Evolutionary conservation across 108 stramenopile genomes (phyloP).

Genomic region (Aurantiochytrium sp.): DNA sequence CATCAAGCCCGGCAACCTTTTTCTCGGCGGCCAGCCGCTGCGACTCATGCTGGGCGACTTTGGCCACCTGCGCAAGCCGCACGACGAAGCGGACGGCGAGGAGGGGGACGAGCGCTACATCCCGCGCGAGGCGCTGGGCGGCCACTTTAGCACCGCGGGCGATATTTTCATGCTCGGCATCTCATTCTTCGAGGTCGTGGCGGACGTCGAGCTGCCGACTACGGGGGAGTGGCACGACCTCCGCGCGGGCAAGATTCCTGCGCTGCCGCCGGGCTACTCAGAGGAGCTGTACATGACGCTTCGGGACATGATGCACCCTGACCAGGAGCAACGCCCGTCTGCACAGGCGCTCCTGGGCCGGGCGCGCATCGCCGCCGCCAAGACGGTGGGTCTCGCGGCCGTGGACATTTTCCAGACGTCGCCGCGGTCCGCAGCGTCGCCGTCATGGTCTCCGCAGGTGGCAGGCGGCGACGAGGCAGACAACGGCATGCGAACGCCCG

Average conservation of each 20-base stretch:
- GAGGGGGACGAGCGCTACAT: not conserved
- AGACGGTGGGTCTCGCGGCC: not conserved
- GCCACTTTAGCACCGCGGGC: not conserved
- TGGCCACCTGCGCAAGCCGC: not conserved
- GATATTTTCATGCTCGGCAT: constrained; percentile 19
- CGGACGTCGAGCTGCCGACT: not conserved
- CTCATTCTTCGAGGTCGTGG: constrained; percentile 8
- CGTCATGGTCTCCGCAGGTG: not conserved
- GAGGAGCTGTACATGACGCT: not conserved
- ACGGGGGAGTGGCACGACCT: constrained; percentile 8
- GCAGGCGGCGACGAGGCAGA: no score
- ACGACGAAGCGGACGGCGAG: not conserved
- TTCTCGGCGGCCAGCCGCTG: not conserved
- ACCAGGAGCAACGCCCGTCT: not conserved
- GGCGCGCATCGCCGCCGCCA: not conserved
- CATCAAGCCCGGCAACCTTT: constrained; percentile 21
- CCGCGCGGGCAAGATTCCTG: not conserved
- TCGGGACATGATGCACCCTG: not conserved
- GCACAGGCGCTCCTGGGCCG: not conserved
- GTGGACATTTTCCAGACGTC: not conserved
- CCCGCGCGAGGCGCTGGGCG: not conserved
- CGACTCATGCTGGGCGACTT: constrained; percentile 8
- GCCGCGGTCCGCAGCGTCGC: not conserved
- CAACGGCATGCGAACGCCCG: not conserved
- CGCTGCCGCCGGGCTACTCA: not conserved